These are phyloP conservation scores for Fusarium nematophilum DNA, from an alignment of 2,329 filamentous ascomycete species.

Conservation along the genomic window DNA sequence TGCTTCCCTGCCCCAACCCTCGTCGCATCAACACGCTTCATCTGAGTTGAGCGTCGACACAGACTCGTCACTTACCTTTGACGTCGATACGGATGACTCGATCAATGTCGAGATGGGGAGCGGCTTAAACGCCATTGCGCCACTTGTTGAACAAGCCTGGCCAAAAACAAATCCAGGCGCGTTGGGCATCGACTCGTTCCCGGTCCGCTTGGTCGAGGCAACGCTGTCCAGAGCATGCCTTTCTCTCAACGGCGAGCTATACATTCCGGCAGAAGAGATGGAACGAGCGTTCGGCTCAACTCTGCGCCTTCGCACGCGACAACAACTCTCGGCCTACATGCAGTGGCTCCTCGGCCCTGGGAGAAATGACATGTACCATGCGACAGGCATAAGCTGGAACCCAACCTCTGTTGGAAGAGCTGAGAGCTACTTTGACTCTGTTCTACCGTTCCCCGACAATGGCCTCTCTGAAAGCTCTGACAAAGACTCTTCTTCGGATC, in stretches of 20 bases:
- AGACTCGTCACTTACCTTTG: neutral
- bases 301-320: neutral
- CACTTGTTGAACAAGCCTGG: neutral
- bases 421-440: neutral
- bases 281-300: constrained; percentile 5
- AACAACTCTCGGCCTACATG: neutral
- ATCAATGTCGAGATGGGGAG: neutral
- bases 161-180: neutral
- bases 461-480: neutral
- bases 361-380: constrained; percentile 1
- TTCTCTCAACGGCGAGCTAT: neutral
- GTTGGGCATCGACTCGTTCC: neutral
- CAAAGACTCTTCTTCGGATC: neutral
- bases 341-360: constrained; percentile 2
- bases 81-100: neutral
- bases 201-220: neutral
- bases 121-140: neutral
- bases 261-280: neutral
- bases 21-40: neutral
- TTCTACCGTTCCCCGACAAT: neutral
- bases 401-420: neutral
- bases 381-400: constrained; percentile 7
- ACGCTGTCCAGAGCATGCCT: neutral
- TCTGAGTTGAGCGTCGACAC: neutral
- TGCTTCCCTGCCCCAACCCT: neutral